Conservation (phyloP, 805 yeast species). For the Candida awuae region DNA sequence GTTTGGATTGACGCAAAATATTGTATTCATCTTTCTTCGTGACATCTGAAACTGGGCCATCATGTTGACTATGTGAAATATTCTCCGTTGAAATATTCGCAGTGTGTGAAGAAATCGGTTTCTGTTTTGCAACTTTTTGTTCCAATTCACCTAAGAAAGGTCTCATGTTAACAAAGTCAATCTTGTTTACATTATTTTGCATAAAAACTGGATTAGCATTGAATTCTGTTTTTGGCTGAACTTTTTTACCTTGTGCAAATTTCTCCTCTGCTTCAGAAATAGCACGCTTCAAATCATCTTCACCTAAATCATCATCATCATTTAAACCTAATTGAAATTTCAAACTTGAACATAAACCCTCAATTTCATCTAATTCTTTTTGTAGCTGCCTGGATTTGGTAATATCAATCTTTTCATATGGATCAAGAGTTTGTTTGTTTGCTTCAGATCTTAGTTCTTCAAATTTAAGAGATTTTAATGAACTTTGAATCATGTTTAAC, state of each 20-base stretch:
- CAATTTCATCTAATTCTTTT: constrained; percentile 20
- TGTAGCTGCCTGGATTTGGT: constrained; percentile 17
- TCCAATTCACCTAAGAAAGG: constrained; percentile 47
- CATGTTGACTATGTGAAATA: not conserved
- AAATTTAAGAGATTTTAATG: constrained; percentile 18
- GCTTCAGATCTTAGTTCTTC: constrained; percentile 13
- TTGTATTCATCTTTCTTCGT: not conserved
- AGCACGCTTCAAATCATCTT: constrained; percentile 16
- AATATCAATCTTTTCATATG: constrained; percentile 13
- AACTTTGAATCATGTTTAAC: constrained; percentile 55
- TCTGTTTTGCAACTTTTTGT: constrained; percentile 38
- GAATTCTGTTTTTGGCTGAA: constrained; percentile 18
- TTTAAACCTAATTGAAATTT: constrained; percentile 21
- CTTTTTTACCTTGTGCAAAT: constrained; percentile 24
- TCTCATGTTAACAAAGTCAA: constrained; percentile 17
- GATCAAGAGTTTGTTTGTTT: constrained; percentile 24
- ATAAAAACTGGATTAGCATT: constrained; percentile 11
- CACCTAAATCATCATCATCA: constrained; percentile 18
- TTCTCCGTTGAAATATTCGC: not conserved
- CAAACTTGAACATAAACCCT: constrained; percentile 21
- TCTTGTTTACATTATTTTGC: constrained; percentile 11
- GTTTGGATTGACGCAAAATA: not conserved
- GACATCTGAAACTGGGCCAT: not conserved
- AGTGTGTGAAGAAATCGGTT: no score
- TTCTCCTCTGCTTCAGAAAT: constrained; percentile 23